Base-by-base conservation (phyloP, 2,329 filamentous ascomycete genomes). In the Ophiostoma australiae region DNA sequence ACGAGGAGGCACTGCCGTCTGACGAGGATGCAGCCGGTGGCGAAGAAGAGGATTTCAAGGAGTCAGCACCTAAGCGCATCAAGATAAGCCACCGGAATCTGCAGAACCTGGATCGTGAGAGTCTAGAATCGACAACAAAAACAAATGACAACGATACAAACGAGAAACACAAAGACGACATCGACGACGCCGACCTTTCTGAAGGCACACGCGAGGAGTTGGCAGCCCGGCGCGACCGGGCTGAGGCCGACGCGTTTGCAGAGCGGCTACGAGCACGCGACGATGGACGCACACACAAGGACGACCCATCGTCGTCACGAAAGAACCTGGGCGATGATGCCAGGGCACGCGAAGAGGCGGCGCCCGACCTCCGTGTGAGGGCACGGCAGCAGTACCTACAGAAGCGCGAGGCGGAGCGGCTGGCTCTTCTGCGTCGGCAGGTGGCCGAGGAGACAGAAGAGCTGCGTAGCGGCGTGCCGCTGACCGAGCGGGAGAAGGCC, bases 331-430 rank as follows among this genome's bases (percentile, higher is more conserved):
- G 88, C 13, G 89, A 91, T 73, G 89, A 93, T 78, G 84, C 89
- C 4, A 85, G 86, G 52, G 87, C 90, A 7, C 85, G 90, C 71
- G 85, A 84, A 73, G 89, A 89, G 10, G 91, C 91, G n/a, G 85
- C 97, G 78, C 89, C 90, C 2, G 93, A 96, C 73, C 80, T 97
- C 23, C 87, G 95, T 61, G 84, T 95, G 77, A 87, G 93, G 41
- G 97, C 94, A 3, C 88, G 95, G 73, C 94, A 97, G 77, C 90
- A 95, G 75, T 99, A 99, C 77, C 84, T 99, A 39, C 93, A 93
- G 80, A 98, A 99, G 83, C 87, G 95, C 74, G 94, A 97, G 78
- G 84, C 90, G 0, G 93, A 98, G 79, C 88, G 92, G 72, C 81
- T 99, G 20, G 92, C 92, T 0, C 81, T 99, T n/a, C 81, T 99